Conservation (phyloP, 2,329 filamentous ascomycete species). For the Diaporthe citri region DNA sequence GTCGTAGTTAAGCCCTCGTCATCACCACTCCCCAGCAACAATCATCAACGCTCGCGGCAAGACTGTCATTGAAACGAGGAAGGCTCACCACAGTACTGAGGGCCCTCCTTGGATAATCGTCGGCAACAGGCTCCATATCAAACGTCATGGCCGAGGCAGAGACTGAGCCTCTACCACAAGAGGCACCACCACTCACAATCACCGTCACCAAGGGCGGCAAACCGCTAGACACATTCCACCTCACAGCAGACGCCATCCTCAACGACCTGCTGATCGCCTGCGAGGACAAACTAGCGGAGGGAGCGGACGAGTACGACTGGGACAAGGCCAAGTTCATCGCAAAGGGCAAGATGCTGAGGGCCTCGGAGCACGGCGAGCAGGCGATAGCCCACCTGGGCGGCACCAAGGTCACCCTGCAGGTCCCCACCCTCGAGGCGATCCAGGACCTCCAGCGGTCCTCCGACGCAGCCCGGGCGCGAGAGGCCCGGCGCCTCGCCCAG, state of each 20-base stretch:
- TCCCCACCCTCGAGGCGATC: slow-evolving; percentile 45
- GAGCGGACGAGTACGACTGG: slow-evolving; percentile 40
- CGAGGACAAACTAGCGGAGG: slow-evolving; percentile 39
- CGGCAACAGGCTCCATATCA: neutral
- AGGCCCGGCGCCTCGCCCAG: slow-evolving; percentile 30
- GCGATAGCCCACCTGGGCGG: slow-evolving; percentile 44
- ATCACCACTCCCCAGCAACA: neutral
- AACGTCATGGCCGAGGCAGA: slow-evolving; percentile 8
- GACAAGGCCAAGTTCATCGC: slow-evolving; percentile 46
- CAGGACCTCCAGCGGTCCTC: slow-evolving; percentile 43
- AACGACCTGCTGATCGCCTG: slow-evolving; percentile 45
- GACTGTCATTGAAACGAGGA: neutral
- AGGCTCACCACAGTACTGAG: neutral
- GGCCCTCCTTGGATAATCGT: neutral
- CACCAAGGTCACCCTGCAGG: slow-evolving; percentile 49
- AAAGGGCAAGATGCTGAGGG: slow-evolving; percentile 44
- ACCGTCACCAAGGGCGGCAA: slow-evolving; percentile 42
- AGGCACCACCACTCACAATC: slow-evolving; percentile 36
- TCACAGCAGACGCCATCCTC: slow-evolving; percentile 42
- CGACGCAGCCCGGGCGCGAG: slow-evolving; percentile 37
- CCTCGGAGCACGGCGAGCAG: slow-evolving; percentile 43
- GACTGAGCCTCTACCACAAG: neutral
- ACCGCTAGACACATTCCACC: slow-evolving; percentile 40
- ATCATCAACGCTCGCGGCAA: neutral
- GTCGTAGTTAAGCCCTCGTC: neutral